Percentiles rank a stretch among this genome's conserved stretches.
phyloP scores from a whole-genome alignment of 257 asterid species.

The Misopates orontium region DNA sequence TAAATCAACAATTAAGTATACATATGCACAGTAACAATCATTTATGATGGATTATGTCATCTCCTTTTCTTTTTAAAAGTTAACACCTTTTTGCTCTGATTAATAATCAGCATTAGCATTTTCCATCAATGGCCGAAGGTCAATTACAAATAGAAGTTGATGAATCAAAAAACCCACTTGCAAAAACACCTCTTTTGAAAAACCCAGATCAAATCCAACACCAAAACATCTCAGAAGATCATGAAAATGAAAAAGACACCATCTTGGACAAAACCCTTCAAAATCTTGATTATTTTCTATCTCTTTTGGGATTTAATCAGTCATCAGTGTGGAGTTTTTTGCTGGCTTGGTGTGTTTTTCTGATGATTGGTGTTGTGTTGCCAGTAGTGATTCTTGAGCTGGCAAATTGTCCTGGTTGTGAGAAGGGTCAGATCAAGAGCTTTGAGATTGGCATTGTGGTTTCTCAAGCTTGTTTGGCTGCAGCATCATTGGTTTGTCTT shows the following conservation, averaged over 20 bases:
- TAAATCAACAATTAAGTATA: neutral
- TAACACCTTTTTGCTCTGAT: neutral
- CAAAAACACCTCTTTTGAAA: constrained; percentile 44
- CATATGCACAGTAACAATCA: neutral
- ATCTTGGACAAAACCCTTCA: constrained; percentile 57
- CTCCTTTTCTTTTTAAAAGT: neutral
- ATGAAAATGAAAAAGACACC: constrained; percentile 41
- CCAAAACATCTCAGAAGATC: constrained; percentile 22
- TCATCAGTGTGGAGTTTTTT: constrained; percentile 40
- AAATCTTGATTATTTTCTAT: constrained; percentile 44
- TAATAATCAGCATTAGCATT: neutral
- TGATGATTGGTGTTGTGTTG: constrained; percentile 51
- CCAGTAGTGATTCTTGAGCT: constrained; percentile 65
- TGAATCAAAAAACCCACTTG: constrained; percentile 38
- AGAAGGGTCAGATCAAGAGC: constrained; percentile 65
- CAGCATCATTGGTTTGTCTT: constrained; percentile 66
- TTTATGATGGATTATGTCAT: neutral
- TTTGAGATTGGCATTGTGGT: constrained; percentile 71
- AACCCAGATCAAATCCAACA: constrained; percentile 24
- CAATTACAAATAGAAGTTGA: constrained; percentile 44
- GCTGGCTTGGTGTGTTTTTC: constrained; percentile 56
- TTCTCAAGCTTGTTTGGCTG: constrained; percentile 71
- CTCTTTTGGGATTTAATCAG: constrained; percentile 64
- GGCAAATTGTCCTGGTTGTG: constrained; percentile 65
- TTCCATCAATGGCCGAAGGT: constrained; percentile 58